phyloP scores from a whole-genome alignment of 2,329 filamentous ascomycete genomes.

The Epichloe baconii region DNA sequence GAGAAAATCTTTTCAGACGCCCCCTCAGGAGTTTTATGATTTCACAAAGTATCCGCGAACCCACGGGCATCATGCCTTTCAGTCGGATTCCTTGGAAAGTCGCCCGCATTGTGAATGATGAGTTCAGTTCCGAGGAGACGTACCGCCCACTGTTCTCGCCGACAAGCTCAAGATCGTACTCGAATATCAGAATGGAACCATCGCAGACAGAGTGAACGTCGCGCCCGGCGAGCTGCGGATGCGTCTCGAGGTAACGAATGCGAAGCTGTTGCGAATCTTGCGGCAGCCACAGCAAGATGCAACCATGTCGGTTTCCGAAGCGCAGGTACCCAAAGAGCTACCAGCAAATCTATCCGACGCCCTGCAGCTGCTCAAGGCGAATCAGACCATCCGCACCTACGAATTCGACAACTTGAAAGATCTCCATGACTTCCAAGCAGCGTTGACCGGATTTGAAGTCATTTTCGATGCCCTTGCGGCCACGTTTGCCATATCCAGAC shows the following conservation, averaged over 20 bases:
- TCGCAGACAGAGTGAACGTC: conserved; percentile 76
- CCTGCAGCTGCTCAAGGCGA: conserved; percentile 41
- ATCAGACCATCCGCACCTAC: conserved; percentile 58
- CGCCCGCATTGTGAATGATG: conserved; percentile 59
- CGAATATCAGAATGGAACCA: conserved; percentile 61
- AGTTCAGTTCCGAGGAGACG: conserved; percentile 46
- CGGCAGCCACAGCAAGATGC: conserved; percentile 66
- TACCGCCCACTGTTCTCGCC: conserved; percentile 57
- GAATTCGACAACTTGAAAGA: conserved; percentile 53
- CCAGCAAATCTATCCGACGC: conserved; percentile 51
- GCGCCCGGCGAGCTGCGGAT: conserved; percentile 61
- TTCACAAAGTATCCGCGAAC: conserved; percentile 36
- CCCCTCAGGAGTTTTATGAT: conserved; percentile 51
- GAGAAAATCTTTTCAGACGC: conserved; percentile 63
- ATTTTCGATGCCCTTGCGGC: conserved; percentile 59
- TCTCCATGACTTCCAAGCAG: conserved; percentile 65
- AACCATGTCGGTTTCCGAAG: conserved; percentile 61
- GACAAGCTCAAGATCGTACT: conserved; percentile 64
- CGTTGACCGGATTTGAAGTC: conserved; percentile 69
- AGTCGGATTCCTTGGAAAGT: conserved; percentile 50
- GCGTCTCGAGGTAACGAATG: conserved; percentile 48
- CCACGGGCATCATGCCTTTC: conserved; percentile 35
- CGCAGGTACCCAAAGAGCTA: conserved; percentile 47
- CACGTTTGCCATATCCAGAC: conserved; percentile 68
- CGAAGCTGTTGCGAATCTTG: conserved; percentile 50